Base-by-base conservation (phyloP, 257 asterid species). In the Capsicum chinense region DNA sequence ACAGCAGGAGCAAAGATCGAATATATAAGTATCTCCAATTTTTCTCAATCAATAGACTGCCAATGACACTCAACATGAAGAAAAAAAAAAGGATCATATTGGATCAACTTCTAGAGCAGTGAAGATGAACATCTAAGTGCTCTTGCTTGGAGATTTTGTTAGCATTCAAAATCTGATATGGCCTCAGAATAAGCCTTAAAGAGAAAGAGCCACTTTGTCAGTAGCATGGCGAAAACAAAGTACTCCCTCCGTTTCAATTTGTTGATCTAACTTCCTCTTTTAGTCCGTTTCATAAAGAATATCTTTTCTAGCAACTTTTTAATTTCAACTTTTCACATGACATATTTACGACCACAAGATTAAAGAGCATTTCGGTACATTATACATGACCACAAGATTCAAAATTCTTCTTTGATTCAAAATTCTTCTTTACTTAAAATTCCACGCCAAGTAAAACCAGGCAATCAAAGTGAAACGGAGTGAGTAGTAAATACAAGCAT, bases 81-180 rank as follows among this genome's bases (percentile, higher is more conserved):
- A 17, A 69, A 15, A 37, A 0, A 15, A n/a, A 39, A 37, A 74
- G 5, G 42, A 39, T 21, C 60, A 48, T 19, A 48, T 6, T 6
- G 19, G 7, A 74, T 48, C 19, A 74, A 48, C 60, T 50, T 19
- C 59, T 74, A 60, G 80, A 50, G 80, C 59, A 48, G 59, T 73
- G 37, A 48, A 21, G 42, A 73, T 6, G 39, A 73, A 14, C 19
- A 19, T 73, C 59, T 11, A 73, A 19, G 6, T 52, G 12, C 52
- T 68, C 76, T 68, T 68, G 6, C 76, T 68, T 68, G 76, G 52
- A 63, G 12, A 15, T 37, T 68, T 37, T 15, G 52, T 37, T 68
- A 68, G 52, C 52, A 15, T 52, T 68, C 12, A 37, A 68, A 35
- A 37, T 63, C 39, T 21, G 16, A 63, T 21, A 63, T 8, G 39